These are phyloP conservation scores for Cucumis melo DNA, from an alignment of 306 rosid genomes.

Conservation along the genomic window DNA sequence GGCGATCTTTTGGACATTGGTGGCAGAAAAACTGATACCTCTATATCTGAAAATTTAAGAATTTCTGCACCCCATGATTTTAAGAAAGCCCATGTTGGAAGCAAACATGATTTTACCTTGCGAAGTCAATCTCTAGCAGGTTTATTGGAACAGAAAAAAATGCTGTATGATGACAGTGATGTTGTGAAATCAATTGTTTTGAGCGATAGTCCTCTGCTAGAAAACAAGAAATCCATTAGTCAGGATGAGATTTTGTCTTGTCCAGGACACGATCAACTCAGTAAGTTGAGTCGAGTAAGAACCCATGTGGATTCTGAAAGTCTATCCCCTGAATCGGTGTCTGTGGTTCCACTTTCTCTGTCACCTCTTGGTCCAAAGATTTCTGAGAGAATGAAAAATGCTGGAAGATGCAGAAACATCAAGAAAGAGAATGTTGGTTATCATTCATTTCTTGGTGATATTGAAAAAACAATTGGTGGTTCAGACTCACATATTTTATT, in stretches of 20 bases:
- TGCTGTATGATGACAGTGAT: constrained; percentile 4
- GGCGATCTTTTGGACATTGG: constrained; percentile 64
- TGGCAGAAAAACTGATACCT: constrained; percentile 20
- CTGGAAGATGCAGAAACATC: constrained; percentile 23
- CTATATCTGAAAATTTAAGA: constrained; percentile 21
- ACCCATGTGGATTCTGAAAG: constrained; percentile 24
- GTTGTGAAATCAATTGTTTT: constrained; percentile 21
- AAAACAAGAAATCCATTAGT: constrained; percentile 15
- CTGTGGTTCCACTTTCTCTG: constrained; percentile 45
- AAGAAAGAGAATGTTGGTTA: constrained; percentile 26
- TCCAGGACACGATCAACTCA: constrained; percentile 22
- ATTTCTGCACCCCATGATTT: constrained; percentile 33
- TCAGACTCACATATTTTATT: constrained; percentile 24
- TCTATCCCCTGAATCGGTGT: constrained; percentile 24
- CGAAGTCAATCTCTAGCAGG: constrained; percentile 39
- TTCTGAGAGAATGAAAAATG: constrained; percentile 48
- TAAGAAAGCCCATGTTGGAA: constrained; percentile 87
- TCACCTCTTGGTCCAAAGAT: constrained; percentile 89
- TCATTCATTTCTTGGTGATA: constrained; percentile 20
- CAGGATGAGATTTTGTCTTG: constrained; percentile 20
- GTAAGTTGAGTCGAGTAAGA: constrained; percentile 24
- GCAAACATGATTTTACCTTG: constrained; percentile 23
- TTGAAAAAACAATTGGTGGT: constrained; percentile 23
- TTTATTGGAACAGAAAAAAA: constrained; percentile 35
- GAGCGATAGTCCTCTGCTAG: constrained; percentile 49